Percentiles rank a stretch among this genome's conserved stretches.
Evolutionary conservation across 805 yeast species (phyloP).

Genomic region (Kodamaea kaohsiungensis): DNA sequence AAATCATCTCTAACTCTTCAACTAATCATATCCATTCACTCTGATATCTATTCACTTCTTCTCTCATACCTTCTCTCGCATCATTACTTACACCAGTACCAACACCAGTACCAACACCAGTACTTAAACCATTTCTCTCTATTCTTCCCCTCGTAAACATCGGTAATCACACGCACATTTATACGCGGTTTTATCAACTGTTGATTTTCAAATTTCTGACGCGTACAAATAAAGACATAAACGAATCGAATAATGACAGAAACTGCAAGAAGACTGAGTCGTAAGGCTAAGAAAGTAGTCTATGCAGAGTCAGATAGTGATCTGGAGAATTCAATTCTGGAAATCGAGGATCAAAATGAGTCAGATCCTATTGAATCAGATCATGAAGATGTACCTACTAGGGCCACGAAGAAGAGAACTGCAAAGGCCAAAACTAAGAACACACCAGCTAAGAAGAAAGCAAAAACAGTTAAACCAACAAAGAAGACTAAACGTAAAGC

Average conservation of each 20-base stretch:
- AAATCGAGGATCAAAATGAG: neutral
- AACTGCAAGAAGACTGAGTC: constrained; percentile 5
- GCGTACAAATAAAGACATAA: neutral
- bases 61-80: too few relatives aligned
- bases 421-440: constrained; percentile 1
- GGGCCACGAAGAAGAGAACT: constrained; percentile 8
- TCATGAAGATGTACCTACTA: neutral
- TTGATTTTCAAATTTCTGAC: neutral
- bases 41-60: too few relatives aligned
- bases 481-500: neutral
- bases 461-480: neutral
- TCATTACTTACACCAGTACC: too few relatives aligned
- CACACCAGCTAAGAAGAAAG: constrained; percentile 4
- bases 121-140: too few relatives aligned
- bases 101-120: too few relatives aligned
- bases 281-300: neutral
- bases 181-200: neutral
- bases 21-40: too few relatives aligned
- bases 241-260: neutral
- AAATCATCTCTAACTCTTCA: too few relatives aligned
- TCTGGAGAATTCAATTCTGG: constrained; percentile 7
- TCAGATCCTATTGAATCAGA: neutral
- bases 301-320: constrained; percentile 17
- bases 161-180: neutral
- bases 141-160: too few relatives aligned